Percentiles rank a stretch among this genome's conserved stretches.
Evolutionary conservation across 495 filamentous ascomycete genomes (phyloP).

Genomic region (Collariella sp.): DNA sequence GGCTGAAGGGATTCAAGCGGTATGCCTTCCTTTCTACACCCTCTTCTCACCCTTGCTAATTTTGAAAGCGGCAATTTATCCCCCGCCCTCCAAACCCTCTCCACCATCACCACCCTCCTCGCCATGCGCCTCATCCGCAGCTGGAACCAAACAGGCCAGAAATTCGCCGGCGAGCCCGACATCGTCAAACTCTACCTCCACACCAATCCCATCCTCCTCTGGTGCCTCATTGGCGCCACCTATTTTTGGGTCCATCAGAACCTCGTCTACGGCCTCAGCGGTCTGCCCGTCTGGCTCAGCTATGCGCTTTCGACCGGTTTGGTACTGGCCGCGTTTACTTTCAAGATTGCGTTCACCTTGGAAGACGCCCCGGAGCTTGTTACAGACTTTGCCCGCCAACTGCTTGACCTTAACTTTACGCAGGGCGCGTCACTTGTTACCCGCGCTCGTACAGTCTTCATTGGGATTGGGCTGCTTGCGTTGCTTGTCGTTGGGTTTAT

Average conservation of each 20-base stretch:
- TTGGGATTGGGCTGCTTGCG: conserved; percentile 41
- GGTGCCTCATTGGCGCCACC: conserved; percentile 61
- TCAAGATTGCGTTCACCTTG: conserved; percentile 74
- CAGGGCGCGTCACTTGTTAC: conserved; percentile 40
- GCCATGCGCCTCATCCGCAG: conserved; percentile 56
- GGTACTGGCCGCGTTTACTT: conserved; percentile 55
- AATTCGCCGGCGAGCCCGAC: conserved; percentile 79
- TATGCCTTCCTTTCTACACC: not conserved
- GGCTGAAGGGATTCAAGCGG: conserved; percentile 40
- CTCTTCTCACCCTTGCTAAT: conserved; percentile 1
- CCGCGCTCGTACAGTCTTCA: conserved; percentile 45
- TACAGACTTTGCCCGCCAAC: conserved; percentile 36
- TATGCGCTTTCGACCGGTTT: conserved; percentile 29
- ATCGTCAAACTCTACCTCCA: conserved; percentile 64
- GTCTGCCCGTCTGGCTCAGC: conserved; percentile 23
- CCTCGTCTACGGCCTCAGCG: conserved; percentile 28
- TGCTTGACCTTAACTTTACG: conserved; percentile 38
- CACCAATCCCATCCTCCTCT: conserved; percentile 54
- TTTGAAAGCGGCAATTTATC: conserved; percentile 7
- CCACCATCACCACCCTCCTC: conserved; percentile 28
- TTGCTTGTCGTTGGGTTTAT: conserved; percentile 29
- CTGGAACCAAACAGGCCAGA: conserved; percentile 98
- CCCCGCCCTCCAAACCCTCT: conserved; percentile 6
- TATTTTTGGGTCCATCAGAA: conserved; percentile 46
- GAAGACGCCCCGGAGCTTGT: conserved; percentile 83